Evolutionary conservation across 176 grass and related monocot genomes (phyloP).

Genomic region (Thalia dealbata): DNA sequence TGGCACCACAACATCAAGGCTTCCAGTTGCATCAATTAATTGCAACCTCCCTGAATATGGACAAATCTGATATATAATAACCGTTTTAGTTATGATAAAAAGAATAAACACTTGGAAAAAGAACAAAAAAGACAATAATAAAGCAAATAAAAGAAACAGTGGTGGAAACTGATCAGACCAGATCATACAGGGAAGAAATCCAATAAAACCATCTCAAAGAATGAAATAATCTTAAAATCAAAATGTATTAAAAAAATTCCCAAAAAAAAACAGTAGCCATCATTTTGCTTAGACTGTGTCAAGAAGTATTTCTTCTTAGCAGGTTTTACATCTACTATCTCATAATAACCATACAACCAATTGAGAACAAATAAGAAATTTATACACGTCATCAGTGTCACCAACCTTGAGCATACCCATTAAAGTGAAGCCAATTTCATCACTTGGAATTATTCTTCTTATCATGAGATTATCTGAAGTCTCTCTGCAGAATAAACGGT

Average conservation of each 20-base stretch:
- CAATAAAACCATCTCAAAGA: neutral
- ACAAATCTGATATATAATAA: constrained; percentile 43
- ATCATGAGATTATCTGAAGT: constrained; percentile 31
- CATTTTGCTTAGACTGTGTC: neutral
- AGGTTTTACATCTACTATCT: neutral
- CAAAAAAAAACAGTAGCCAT: neutral
- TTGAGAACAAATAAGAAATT: neutral
- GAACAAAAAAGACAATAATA: too few relatives aligned
- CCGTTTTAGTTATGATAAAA: neutral
- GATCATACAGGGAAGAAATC: neutral
- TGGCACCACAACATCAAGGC: constrained; percentile 56
- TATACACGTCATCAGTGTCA: neutral
- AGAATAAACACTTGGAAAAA: neutral
- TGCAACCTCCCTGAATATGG: constrained; percentile 50
- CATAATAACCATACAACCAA: neutral
- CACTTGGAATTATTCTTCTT: constrained; percentile 64
- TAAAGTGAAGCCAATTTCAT: constrained; percentile 56
- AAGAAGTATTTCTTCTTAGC: neutral
- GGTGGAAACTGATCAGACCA: too few relatives aligned
- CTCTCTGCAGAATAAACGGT: constrained; percentile 34
- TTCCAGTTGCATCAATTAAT: constrained; percentile 79
- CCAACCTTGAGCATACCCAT: constrained; percentile 75
- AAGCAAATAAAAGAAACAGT: too few relatives aligned
- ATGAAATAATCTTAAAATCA: neutral
- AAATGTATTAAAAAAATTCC: neutral